Base-by-base conservation (phyloP, 495 filamentous ascomycete genomes). In the Aspergillus olivimuriae region DNA sequence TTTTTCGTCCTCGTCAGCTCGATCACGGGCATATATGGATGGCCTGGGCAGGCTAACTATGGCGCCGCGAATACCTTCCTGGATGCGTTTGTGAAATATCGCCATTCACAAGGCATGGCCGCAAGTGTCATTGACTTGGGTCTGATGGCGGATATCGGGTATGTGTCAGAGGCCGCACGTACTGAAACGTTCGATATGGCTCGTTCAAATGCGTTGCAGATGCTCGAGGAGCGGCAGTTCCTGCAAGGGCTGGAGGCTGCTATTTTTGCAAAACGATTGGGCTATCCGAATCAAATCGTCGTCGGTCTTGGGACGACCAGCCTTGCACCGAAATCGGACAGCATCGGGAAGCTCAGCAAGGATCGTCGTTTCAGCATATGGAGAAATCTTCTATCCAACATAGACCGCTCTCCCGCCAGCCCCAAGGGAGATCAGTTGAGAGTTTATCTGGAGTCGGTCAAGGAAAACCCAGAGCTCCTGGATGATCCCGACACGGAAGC, bases 1-100 rank as follows among this genome's bases (percentile, higher is more conserved):
- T 77, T 76, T 57, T 75, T 76, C 52, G 44, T 68, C 24, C 51
- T 74, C 22, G 53, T 67, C 18, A 61, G 58, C 15, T 68, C 62
- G 1, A 45, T 61, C 0, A 44, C 44, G 10, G 63, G 64, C 1
- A 43, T 63, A 1, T 39, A 63, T 5, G 70, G 66, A 11, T 34
- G 52, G 10, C 18, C 41, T 1, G 59, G 53, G 2, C 70, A 74
- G 44, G 56, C 60, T 3, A 65, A 61, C 43, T 74, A 74, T 37
- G 55, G 56, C 2, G 50, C 54, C 3, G 63, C 50, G 2, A 60
- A 62, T 39, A 51, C 62, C 24, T 66, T 56, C 44, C 49, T 62
- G 41, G 67, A 73, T 26, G 48, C 58, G 11, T 61, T 73, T 32
- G 57, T 50, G 4, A 28, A 44, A 12, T 65, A 65, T 42, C 60